Conservation (phyloP, 2,329 filamentous ascomycete species). For the Aspergillus eucalypticola region DNA sequence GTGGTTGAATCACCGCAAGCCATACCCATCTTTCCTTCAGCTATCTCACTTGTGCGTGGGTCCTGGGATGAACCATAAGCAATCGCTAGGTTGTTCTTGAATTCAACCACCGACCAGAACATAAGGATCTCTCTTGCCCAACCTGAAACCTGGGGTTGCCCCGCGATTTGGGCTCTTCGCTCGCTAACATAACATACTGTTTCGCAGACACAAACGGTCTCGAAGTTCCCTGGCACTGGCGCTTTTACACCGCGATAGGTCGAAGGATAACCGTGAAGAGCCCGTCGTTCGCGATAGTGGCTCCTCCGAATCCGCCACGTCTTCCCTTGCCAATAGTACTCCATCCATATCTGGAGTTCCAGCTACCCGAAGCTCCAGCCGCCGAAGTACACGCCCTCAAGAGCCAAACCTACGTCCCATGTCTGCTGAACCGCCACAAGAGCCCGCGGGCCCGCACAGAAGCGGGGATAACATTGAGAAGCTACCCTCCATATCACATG, state of each 20-base stretch:
- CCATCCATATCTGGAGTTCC: conserved; percentile 32
- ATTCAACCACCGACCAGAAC: not conserved
- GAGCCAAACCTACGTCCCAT: conserved; percentile 26
- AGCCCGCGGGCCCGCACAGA: conserved; percentile 28
- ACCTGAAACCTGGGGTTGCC: not conserved
- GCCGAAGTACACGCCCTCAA: conserved; percentile 28
- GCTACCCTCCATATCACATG: conserved; percentile 35
- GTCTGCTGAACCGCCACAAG: conserved; percentile 27
- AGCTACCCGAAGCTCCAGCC: conserved; percentile 33
- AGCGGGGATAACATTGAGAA: conserved; percentile 32
- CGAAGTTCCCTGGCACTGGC: conserved; percentile 57
- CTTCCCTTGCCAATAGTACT: conserved; percentile 27
- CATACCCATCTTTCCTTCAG: not conserved
- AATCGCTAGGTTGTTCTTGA: not conserved
- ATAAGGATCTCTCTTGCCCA: not conserved
- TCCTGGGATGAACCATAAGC: not conserved
- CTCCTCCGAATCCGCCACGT: conserved; percentile 30
- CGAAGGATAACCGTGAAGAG: conserved; percentile 43
- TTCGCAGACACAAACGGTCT: conserved; percentile 53
- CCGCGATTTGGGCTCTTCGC: conserved; percentile 13
- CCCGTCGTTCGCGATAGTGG: conserved; percentile 24
- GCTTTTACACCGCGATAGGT: conserved; percentile 55
- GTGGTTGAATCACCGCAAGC: not conserved
- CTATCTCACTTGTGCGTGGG: not conserved
- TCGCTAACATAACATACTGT: conserved; percentile 35